A percentile compares a stretch with the other conserved stretches of the same genome.
Evolutionary conservation across 1,284 basidiomycete species (phyloP).

Genomic region (Cryptococcus amylolentus): DNA sequence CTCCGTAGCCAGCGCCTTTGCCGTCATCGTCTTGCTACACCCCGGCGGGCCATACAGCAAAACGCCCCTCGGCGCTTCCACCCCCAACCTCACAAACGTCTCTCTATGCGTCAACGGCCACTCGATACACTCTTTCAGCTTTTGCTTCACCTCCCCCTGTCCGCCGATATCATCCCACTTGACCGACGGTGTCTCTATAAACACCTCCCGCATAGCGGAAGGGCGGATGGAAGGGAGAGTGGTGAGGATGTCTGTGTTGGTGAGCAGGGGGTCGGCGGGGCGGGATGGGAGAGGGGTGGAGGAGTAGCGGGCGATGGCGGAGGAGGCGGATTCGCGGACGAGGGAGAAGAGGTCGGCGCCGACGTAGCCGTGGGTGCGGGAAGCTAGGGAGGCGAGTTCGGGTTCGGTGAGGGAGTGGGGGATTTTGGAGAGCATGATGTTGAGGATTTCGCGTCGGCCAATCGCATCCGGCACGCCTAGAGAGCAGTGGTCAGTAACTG

Average conservation of each 20-base stretch:
- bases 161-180: slow-evolving; percentile 88
- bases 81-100: slow-evolving; percentile 81
- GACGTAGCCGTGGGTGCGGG: slow-evolving; percentile 90
- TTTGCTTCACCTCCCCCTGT: slow-evolving; percentile 71
- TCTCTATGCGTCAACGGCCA: slow-evolving; percentile 89
- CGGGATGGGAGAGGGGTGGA: slow-evolving; percentile 20
- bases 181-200: slow-evolving; percentile 78
- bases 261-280: slow-evolving; percentile 52
- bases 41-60: slow-evolving; percentile 95
- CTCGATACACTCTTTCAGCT: slow-evolving; percentile 81
- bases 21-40: slow-evolving; percentile 94
- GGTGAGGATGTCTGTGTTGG: slow-evolving; percentile 62
- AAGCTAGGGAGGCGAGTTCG: slow-evolving; percentile 66
- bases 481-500: background rate
- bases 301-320: slow-evolving; percentile 77
- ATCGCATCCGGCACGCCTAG: slow-evolving; percentile 81
- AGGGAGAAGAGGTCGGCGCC: slow-evolving; percentile 92
- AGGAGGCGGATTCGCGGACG: slow-evolving; percentile 86
- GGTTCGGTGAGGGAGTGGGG: slow-evolving; percentile 66
- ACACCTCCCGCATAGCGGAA: slow-evolving; percentile 89
- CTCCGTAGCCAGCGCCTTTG: slow-evolving; percentile 89
- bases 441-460: slow-evolving; percentile 77
- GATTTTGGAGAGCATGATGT: slow-evolving; percentile 72
- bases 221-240: slow-evolving; percentile 79
- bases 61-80: slow-evolving; percentile 83